phyloP scores from a whole-genome alignment of 257 asterid genomes.

The Solanum tarapatanum region DNA sequence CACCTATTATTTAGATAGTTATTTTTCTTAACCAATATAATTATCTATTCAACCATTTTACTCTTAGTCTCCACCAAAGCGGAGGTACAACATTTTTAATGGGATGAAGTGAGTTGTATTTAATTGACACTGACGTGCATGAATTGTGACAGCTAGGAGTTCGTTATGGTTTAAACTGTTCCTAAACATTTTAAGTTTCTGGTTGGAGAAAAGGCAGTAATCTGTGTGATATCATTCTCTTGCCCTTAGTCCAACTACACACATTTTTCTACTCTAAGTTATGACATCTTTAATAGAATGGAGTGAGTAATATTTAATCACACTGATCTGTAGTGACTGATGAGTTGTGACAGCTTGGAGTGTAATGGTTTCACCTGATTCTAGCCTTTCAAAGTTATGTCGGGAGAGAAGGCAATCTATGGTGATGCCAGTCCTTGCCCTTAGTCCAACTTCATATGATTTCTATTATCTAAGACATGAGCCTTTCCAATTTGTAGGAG shows the following conservation, averaged over 20 bases:
- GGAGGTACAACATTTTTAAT: not conserved
- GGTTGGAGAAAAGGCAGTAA: not conserved
- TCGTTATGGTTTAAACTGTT: not conserved
- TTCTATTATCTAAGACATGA: not conserved
- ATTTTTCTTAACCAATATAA: not conserved
- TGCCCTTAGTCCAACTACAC: not conserved
- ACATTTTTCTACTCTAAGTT: not conserved
- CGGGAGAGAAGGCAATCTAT: not conserved
- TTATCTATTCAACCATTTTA: not conserved
- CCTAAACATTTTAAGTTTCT: not conserved
- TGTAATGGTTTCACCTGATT: not conserved
- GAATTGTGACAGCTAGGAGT: not conserved
- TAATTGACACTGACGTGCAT: not conserved
- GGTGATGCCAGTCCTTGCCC: not conserved
- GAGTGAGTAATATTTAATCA: not conserved
- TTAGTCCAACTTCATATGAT: not conserved
- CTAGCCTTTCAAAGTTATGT: not conserved
- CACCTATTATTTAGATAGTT: not conserved
- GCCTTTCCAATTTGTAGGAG: slow-evolving; percentile 28
- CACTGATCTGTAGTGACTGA: not conserved
- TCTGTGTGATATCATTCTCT: not conserved
- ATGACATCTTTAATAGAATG: not conserved
- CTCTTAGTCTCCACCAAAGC: not conserved
- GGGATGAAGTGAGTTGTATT: not conserved
- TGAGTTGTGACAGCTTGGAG: not conserved